A percentile compares a stretch with the other conserved stretches of the same genome.
phyloP scores from a whole-genome alignment of 108 stramenopile genomes.

The Aurantiochytrium sp. region DNA sequence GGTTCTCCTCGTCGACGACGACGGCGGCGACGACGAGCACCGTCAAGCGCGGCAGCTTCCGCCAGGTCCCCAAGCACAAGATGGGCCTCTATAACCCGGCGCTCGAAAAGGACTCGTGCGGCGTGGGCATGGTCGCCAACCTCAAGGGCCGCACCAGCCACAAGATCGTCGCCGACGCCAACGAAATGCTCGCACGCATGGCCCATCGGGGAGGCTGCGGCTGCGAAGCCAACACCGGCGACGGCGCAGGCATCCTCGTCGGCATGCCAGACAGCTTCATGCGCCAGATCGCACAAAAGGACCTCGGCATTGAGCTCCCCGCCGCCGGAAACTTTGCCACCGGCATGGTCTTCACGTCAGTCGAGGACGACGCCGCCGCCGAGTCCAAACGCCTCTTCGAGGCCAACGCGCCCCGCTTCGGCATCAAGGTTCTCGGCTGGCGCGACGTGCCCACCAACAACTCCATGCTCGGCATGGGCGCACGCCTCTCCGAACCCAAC shows the following conservation, averaged over 20 bases:
- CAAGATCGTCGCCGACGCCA: constrained; percentile 61
- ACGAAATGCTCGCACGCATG: not conserved
- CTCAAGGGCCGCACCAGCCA: constrained; percentile 59
- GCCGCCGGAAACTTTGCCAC: constrained; percentile 75
- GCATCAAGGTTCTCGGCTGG: constrained; percentile 72
- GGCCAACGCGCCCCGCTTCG: constrained; percentile 63
- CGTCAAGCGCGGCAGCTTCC: not conserved
- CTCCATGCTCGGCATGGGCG: constrained; percentile 77
- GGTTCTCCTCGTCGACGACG: not conserved
- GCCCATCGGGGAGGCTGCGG: constrained; percentile 39
- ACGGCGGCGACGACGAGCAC: not conserved
- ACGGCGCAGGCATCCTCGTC: constrained; percentile 89
- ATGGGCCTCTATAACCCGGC: constrained; percentile 44
- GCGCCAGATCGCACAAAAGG: constrained; percentile 67
- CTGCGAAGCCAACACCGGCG: constrained; percentile 67
- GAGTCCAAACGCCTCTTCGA: constrained; percentile 71
- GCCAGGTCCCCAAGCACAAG: not conserved
- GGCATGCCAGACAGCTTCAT: constrained; percentile 90
- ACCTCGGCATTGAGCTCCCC: constrained; percentile 68
- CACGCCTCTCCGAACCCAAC: constrained; percentile 75
- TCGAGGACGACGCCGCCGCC: constrained; percentile 62
- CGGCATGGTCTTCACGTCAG: constrained; percentile 86
- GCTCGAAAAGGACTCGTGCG: constrained; percentile 89
- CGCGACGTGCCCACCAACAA: constrained; percentile 77
- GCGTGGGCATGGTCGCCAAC: constrained; percentile 84